Evolutionary conservation across 805 yeast genomes (phyloP).

Genomic region (Kurtzmaniella cleridarum): DNA sequence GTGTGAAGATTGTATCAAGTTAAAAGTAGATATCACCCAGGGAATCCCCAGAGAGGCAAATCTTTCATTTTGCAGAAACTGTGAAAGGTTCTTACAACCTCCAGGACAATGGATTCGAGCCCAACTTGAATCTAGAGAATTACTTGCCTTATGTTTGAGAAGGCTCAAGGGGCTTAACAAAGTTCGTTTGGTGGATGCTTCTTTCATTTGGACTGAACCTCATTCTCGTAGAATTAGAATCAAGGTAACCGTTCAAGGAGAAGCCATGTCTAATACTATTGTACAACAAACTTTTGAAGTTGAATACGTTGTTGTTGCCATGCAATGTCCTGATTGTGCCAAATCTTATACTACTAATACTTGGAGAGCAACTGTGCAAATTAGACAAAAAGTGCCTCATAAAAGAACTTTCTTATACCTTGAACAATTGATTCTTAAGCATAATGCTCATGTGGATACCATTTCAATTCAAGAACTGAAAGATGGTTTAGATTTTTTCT

Average conservation of each 20-base stretch:
- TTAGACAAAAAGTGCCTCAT: conserved; percentile 95
- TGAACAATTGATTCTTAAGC: conserved; percentile 90
- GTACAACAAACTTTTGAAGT: conserved; percentile 94
- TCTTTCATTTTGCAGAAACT: conserved; percentile 90
- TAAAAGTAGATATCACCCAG: conserved; percentile 89
- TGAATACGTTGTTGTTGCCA: conserved; percentile 86
- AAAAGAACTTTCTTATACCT: conserved; percentile 93
- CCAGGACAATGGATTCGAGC: conserved; percentile 92
- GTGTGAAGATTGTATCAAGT: conserved; percentile 96
- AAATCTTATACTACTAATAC: conserved; percentile 94
- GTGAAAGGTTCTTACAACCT: conserved; percentile 94
- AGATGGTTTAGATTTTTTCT: conserved; percentile 94
- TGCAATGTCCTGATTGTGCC: conserved; percentile 99
- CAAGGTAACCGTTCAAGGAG: conserved; percentile 93
- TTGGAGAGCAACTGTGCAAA: conserved; percentile 97
- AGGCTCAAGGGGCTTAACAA: conserved; percentile 82
- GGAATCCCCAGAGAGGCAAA: conserved; percentile 91
- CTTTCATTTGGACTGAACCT: conserved; percentile 98
- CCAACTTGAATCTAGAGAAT: conserved; percentile 85
- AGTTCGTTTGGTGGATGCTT: conserved; percentile 86
- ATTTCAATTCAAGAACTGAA: conserved; percentile 86
- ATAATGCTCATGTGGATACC: conserved; percentile 90
- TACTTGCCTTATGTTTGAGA: conserved; percentile 84
- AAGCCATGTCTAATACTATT: conserved; percentile 86
- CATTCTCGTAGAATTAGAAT: conserved; percentile 93